Conservation (phyloP, 1,284 basidiomycete genomes). For the Anthracocystis walkeri region DNA sequence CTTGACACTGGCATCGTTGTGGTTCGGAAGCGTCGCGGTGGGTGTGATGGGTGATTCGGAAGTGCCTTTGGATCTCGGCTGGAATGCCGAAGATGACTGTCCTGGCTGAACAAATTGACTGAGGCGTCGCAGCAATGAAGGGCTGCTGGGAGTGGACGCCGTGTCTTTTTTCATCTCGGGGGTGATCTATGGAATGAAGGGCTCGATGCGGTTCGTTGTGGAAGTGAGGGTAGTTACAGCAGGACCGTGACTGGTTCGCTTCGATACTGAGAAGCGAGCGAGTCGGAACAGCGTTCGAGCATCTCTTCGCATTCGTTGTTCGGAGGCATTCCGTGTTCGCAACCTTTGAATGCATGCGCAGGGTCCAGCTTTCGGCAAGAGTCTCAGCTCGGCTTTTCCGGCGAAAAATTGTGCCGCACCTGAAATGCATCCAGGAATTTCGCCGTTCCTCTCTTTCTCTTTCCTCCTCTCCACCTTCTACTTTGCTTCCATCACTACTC, state of each 20-base stretch:
- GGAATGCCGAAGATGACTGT: constrained; percentile 27
- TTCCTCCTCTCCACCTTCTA: not conserved
- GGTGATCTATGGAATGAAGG: not conserved
- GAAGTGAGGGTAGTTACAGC: not conserved
- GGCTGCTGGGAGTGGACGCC: constrained; percentile 26
- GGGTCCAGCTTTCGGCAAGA: constrained; percentile 18
- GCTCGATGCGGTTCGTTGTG: not conserved
- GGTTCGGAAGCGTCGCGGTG: constrained; percentile 4
- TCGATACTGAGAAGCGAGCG: not conserved
- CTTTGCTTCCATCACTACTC: not conserved
- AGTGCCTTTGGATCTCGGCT: constrained; percentile 19
- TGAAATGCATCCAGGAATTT: not conserved
- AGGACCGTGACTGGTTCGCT: not conserved
- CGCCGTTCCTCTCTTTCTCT: not conserved
- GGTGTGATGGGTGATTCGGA: constrained; percentile 18
- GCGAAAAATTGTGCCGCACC: constrained; percentile 3
- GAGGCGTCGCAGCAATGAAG: constrained; percentile 42
- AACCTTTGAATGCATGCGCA: constrained; percentile 11
- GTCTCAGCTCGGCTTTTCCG: constrained; percentile 7
- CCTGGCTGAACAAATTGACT: constrained; percentile 44
- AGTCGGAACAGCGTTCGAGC: not conserved
- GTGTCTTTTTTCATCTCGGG: constrained; percentile 27
- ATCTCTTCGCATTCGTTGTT: not conserved
- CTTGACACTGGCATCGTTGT: constrained; percentile 28
- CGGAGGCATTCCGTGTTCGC: not conserved